Evolutionary conservation across 148 eudicot species (phyloP).

Genomic region (Rhododendron griersonianum): DNA sequence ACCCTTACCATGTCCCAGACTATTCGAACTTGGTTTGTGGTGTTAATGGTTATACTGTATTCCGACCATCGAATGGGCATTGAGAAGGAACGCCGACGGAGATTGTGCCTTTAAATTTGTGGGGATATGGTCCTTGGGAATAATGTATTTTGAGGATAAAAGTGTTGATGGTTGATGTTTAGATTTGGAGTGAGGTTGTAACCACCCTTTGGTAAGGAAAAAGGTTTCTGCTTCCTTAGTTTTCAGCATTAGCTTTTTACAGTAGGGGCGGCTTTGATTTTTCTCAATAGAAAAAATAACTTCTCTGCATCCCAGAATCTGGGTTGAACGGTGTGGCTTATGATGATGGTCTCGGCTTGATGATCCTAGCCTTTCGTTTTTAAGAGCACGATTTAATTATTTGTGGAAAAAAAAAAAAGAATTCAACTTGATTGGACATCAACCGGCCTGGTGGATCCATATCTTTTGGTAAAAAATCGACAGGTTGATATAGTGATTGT

Average conservation of each 20-base stretch:
- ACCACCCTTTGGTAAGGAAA: slow-evolving; percentile 2
- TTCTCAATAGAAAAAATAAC: neutral
- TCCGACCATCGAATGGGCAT: slow-evolving; percentile 78
- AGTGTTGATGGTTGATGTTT: neutral
- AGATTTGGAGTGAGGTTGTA: slow-evolving; percentile 35
- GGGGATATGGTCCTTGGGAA: slow-evolving; percentile 11
- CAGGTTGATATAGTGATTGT: neutral
- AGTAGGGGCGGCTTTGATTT: neutral
- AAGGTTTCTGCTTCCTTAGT: slow-evolving; percentile 10
- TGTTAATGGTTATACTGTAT: slow-evolving; percentile 59
- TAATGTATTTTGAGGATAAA: slow-evolving; percentile 20
- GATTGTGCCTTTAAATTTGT: neutral
- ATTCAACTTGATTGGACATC: neutral
- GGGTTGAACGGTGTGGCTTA: neutral
- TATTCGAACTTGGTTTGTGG: slow-evolving; percentile 57
- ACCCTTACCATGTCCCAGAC: slow-evolving; percentile 53
- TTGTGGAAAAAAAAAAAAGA: neutral
- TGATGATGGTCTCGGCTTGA: neutral
- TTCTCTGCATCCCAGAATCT: neutral
- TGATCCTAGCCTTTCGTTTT: neutral
- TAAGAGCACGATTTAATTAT: neutral
- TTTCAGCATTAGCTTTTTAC: neutral
- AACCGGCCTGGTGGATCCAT: neutral
- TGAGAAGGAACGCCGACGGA: slow-evolving; percentile 10
- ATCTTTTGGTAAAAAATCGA: neutral